These are phyloP conservation scores for sorghum (Sorghum bicolor) DNA, from an alignment of 176 grass and related monocot species.

Conservation along the genomic window Sorghum_bicolor_NCBIv3 NC_012870.2:72637501-72638000, in stretches of 20 bases:
- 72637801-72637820: conserved; percentile 8
- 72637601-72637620: neutral
- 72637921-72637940: conserved; percentile 49
- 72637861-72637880: neutral
- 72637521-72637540: conserved; percentile 25
- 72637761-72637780: conserved; percentile 26
- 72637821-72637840: conserved; percentile 54
- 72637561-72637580: neutral
- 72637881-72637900: conserved; percentile 22
- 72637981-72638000: conserved; percentile 60
- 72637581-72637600: neutral
- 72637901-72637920: neutral
- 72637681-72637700: conserved; percentile 29
- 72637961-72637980: conserved; percentile 37
- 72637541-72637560: conserved; percentile 19
- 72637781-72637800: conserved; percentile 53
- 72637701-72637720: conserved; percentile 31
- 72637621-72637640: conserved; percentile 25
- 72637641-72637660: conserved; percentile 50
- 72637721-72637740: neutral
- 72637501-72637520: conserved; percentile 23
- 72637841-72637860: conserved; percentile 42
- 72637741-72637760: conserved; percentile 44
- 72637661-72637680: conserved; percentile 27
- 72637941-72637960: conserved; percentile 37